These are phyloP conservation scores for Scheffersomyces titani DNA, from an alignment of 1,139 yeast genomes.

Conservation along the genomic window DNA sequence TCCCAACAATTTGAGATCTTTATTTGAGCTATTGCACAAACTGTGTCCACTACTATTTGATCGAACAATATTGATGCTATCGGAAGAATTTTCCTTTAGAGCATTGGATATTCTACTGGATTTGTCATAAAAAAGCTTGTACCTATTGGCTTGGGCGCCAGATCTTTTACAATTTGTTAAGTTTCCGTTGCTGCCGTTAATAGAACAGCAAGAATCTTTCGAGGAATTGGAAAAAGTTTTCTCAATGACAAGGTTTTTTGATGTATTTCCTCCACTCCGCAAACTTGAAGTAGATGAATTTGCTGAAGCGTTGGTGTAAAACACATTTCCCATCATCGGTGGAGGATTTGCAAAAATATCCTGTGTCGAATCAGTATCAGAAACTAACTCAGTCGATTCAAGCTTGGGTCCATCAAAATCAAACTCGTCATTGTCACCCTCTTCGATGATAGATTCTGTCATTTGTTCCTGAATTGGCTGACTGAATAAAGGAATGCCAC, in stretches of 20 bases:
- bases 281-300: slow-evolving; percentile 40
- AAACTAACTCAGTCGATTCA: slow-evolving; percentile 2
- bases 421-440: slow-evolving; percentile 21
- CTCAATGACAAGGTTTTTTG: slow-evolving; percentile 25
- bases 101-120: slow-evolving; percentile 49
- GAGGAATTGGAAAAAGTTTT: slow-evolving; percentile 38
- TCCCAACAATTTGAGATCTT: slow-evolving; percentile 26
- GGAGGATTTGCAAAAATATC: slow-evolving; percentile 26
- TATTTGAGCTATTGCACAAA: slow-evolving; percentile 5
- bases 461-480: slow-evolving; percentile 35
- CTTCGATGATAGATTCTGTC: slow-evolving; percentile 28
- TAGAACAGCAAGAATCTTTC: slow-evolving; percentile 23
- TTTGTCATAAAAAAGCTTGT: slow-evolving; percentile 53
- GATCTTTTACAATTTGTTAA: slow-evolving; percentile 33
- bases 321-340: slow-evolving; percentile 17
- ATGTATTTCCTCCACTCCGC: slow-evolving; percentile 17
- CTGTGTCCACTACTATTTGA: slow-evolving; percentile 22
- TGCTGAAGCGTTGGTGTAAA: slow-evolving; percentile 34
- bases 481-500: slow-evolving; percentile 21
- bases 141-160: slow-evolving; percentile 52
- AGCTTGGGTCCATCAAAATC: slow-evolving; percentile 9
- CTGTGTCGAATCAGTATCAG: slow-evolving; percentile 7
- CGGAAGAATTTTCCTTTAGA: slow-evolving; percentile 44
- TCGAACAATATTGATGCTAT: slow-evolving; percentile 36
- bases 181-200: slow-evolving; percentile 7